Percentiles rank a stretch among this genome's conserved stretches.
Conservation (phyloP, 305 asterid genomes). For the Fraxinus velutina region DNA sequence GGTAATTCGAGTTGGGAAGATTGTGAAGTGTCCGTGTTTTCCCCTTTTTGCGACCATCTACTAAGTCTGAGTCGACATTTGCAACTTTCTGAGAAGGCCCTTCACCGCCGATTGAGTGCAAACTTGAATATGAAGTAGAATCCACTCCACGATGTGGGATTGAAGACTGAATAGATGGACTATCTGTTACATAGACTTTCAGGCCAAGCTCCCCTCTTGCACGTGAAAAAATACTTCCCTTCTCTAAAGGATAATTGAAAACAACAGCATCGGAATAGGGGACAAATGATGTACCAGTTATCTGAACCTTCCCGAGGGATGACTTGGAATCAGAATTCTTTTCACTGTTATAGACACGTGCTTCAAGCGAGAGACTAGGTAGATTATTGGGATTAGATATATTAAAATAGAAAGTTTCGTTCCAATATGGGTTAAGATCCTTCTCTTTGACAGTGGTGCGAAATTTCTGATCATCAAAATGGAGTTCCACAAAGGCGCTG, state of each 20-base stretch:
- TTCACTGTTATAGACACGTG: conserved; percentile 53
- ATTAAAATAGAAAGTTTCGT: conserved; percentile 71
- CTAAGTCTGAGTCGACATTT: conserved; percentile 16
- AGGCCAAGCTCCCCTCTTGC: conserved; percentile 76
- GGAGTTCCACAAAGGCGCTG: conserved; percentile 70
- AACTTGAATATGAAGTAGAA: conserved; percentile 23
- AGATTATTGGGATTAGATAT: conserved; percentile 56
- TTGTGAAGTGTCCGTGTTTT: conserved; percentile 43
- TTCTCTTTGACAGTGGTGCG: conserved; percentile 73
- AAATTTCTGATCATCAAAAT: conserved; percentile 67
- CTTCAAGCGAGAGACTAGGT: conserved; percentile 58
- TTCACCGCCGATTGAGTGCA: conserved; percentile 35
- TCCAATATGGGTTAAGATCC: conserved; percentile 80
- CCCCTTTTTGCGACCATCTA: conserved; percentile 39
- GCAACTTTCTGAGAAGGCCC: neutral
- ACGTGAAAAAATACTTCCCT: conserved; percentile 57
- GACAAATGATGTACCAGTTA: conserved; percentile 64
- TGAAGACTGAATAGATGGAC: conserved; percentile 51
- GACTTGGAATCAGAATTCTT: conserved; percentile 44
- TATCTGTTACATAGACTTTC: conserved; percentile 65
- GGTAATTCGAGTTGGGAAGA: conserved; percentile 36
- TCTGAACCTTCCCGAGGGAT: conserved; percentile 67
- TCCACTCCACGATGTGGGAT: conserved; percentile 38
- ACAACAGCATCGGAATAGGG: conserved; percentile 69
- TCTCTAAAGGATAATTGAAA: conserved; percentile 74